Base-by-base conservation (phyloP, 352 stramenopile species). In the Phytophthora fragariae region DNA sequence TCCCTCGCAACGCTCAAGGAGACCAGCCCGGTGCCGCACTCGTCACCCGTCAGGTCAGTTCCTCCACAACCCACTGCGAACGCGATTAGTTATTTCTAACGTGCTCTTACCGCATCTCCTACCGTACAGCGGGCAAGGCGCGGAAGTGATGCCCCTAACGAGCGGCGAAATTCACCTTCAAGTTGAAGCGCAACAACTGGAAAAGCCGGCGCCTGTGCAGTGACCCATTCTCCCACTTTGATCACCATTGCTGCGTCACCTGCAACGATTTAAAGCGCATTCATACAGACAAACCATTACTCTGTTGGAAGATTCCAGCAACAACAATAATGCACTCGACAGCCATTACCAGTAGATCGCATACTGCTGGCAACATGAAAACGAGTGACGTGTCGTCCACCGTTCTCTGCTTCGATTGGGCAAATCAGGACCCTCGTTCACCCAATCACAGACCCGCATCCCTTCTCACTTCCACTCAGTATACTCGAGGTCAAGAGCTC, bases 131-230 rank as follows among this genome's bases (percentile, higher is more conserved):
- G 77, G 73, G 15, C 75, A 77, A 54, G 78, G 79, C 1, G 80
- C 83, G 0, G 86, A 93, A 33, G 83, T 93, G 70, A 76, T 72
- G 21, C 86, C 84, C 2, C 56, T 93, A 8, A 86, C 68, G 65
- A 88, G 71, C 41, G 79, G 79, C n/a, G 86, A 93, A 77, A 91
- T 93, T 66, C 84, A 90, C 46, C 72, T 93, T 35, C 77, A 91
- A 44, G 74, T 92, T 65, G 84, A 93, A 76, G 76, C 76, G 69
- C 82, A 76, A 65, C 70, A 89, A 65, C 65, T 64, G 27, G 57
- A 67, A 58, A 76, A 70, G 39, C 50, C 41, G 11, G 67, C 77
- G n/a, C 49, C 29, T 62, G 19, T 64, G 39, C 66, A 76, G 49
- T 70, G 75, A 59, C 27, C 39, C 2, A 70, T n/a, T 56, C 35